These are phyloP conservation scores for Paspalum vaginatum DNA, from an alignment of 176 grass and related monocot genomes.

Conservation along the genomic window DNA sequence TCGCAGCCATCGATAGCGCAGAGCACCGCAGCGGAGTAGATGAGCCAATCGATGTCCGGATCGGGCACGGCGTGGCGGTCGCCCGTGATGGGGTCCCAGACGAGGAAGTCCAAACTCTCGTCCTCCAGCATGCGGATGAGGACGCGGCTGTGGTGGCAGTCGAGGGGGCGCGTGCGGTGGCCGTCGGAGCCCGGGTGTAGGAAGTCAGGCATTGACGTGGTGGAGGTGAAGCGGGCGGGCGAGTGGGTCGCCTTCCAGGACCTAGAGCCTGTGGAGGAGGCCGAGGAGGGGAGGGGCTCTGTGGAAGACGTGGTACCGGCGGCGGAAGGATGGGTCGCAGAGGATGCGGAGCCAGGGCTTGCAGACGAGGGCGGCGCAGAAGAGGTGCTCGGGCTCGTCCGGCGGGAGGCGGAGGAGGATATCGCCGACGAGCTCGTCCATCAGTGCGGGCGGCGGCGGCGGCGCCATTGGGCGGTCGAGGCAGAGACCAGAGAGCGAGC, in stretches of 20 bases:
- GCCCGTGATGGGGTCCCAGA: background rate
- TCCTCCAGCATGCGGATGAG: background rate
- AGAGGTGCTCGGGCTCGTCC: background rate
- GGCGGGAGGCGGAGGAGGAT: constrained; percentile 9
- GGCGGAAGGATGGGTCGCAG: constrained; percentile 1
- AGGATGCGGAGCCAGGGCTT: constrained; percentile 5
- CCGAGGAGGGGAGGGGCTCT: background rate
- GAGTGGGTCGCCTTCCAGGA: background rate
- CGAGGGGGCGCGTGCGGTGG: background rate
- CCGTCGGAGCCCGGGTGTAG: background rate
- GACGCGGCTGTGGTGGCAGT: constrained; percentile 3
- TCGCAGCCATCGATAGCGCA: background rate
- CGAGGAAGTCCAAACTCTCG: background rate
- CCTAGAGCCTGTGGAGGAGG: background rate
- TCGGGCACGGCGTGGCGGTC: background rate
- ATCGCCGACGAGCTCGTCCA: background rate
- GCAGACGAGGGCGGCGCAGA: constrained; percentile 6
- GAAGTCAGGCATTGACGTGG: background rate
- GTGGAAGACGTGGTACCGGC: constrained; percentile 10
- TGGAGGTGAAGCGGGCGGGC: background rate
- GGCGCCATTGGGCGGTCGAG: background rate
- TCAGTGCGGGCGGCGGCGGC: background rate
- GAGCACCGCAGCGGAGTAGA: background rate
- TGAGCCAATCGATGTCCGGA: background rate
- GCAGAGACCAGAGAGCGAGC: too few relatives aligned